Percentiles rank a stretch among this genome's conserved stretches.
phyloP scores from a whole-genome alignment of 495 filamentous ascomycete genomes.

The Talaromyces stipitatus region DNA sequence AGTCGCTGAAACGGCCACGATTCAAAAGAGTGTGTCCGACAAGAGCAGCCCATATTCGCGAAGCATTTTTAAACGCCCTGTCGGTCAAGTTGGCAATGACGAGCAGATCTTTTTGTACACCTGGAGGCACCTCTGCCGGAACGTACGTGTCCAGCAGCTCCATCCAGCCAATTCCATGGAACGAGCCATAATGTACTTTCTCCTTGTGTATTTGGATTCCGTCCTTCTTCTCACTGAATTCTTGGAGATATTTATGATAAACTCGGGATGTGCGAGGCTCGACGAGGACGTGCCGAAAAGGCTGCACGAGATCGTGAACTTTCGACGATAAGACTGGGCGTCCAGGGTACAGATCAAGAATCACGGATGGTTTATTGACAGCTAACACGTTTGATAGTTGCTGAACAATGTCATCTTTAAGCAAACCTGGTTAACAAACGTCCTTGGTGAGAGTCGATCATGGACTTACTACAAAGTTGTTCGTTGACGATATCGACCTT shows the following conservation, averaged over 20 bases:
- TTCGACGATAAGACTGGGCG: conserved; percentile 65
- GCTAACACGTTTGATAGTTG: conserved; percentile 51
- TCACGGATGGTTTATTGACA: conserved; percentile 60
- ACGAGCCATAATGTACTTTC: not conserved
- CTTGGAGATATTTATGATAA: conserved; percentile 52
- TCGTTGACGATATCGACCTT: conserved; percentile 46
- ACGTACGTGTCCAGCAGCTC: not conserved
- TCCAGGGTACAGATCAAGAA: conserved; percentile 82
- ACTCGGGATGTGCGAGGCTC: conserved; percentile 46
- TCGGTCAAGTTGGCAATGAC: conserved; percentile 51
- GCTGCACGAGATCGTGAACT: conserved; percentile 64
- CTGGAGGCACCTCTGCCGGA: not conserved
- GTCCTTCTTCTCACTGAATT: conserved; percentile 43
- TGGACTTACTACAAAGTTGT: conserved; percentile 49
- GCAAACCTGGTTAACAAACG: not conserved
- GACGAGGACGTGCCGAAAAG: conserved; percentile 71
- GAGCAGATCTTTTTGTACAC: conserved; percentile 58
- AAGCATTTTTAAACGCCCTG: conserved; percentile 1
- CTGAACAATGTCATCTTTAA: conserved; percentile 41
- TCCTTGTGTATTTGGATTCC: not conserved
- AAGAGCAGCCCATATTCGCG: conserved; percentile 31
- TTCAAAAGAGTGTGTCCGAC: conserved; percentile 37
- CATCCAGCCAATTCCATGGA: conserved; percentile 3
- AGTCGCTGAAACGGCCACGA: conserved; percentile 36
- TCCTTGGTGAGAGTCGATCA: not conserved